Evolutionary conservation across 2,329 filamentous ascomycete genomes (phyloP).

Genomic region (Claviceps fusiformis): DNA sequence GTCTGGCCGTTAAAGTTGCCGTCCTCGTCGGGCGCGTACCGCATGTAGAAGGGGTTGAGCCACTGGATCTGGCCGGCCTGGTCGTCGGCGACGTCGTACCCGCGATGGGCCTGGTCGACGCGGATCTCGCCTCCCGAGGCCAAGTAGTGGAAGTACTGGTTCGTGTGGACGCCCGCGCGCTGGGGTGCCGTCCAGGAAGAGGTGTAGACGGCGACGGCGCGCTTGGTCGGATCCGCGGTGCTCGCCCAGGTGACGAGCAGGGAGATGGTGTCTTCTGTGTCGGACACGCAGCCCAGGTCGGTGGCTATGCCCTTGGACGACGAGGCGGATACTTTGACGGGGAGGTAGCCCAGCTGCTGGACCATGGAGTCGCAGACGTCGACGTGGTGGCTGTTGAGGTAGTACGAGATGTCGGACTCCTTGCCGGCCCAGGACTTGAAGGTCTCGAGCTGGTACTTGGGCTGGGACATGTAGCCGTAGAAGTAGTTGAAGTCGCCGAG

Average conservation of each 20-base stretch:
- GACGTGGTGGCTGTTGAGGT: conserved; percentile 89
- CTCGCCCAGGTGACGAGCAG: conserved; percentile 80
- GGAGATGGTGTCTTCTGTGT: conserved; percentile 88
- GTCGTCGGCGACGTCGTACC: conserved; percentile 90
- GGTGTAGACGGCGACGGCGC: conserved; percentile 81
- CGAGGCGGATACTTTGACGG: conserved; percentile 65
- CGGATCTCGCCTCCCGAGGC: conserved; percentile 72
- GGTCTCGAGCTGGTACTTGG: conserved; percentile 80
- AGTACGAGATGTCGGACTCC: conserved; percentile 90
- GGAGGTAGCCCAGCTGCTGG: conserved; percentile 54
- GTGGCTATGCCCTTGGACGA: conserved; percentile 69
- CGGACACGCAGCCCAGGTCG: conserved; percentile 60
- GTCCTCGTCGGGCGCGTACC: conserved; percentile 85
- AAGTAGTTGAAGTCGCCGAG: conserved; percentile 97
- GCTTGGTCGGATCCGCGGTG: conserved; percentile 51
- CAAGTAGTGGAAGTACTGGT: conserved; percentile 96
- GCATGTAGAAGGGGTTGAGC: conserved; percentile 95
- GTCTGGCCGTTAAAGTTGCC: conserved; percentile 87
- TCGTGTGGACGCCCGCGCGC: conserved; percentile 86
- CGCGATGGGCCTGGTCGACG: conserved; percentile 84
- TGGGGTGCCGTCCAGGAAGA: conserved; percentile 91
- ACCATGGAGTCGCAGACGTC: conserved; percentile 92
- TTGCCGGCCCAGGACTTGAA: conserved; percentile 91
- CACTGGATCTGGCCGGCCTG: conserved; percentile 55
- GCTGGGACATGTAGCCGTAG: conserved; percentile 92